These are phyloP conservation scores for Xylaria sp. DNA, from an alignment of 2,329 filamentous ascomycete genomes.

Conservation along the genomic window DNA sequence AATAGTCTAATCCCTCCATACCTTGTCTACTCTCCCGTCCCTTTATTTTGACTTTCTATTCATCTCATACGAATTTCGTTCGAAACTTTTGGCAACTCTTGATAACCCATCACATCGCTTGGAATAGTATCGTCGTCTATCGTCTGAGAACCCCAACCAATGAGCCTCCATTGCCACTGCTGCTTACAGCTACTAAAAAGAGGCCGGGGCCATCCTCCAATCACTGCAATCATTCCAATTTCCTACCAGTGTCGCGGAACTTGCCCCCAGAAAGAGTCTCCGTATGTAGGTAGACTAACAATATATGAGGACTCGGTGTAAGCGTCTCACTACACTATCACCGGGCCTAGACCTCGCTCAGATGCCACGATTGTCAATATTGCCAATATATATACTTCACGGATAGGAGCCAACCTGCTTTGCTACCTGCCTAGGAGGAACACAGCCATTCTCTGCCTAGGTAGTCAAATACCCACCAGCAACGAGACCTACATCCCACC, in stretches of 20 bases:
- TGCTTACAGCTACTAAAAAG: background rate
- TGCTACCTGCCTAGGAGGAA: background rate
- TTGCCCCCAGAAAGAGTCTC: constrained; percentile 24
- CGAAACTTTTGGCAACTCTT: background rate
- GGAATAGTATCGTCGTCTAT: background rate
- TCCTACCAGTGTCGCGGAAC: background rate
- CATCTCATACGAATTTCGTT: background rate
- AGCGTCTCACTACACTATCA: constrained; percentile 16
- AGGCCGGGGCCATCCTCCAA: constrained; percentile 1
- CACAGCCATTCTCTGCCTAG: background rate
- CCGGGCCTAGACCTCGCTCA: background rate
- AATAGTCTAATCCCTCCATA: constrained; percentile 17
- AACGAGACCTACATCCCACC: constrained; percentile 22
- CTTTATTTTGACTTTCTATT: constrained; percentile 17
- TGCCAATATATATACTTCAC: constrained; percentile 17
- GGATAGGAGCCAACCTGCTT: constrained; percentile 18
- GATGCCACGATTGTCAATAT: background rate
- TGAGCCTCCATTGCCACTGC: constrained; percentile 2
- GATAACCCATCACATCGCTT: background rate
- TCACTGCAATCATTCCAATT: constrained; percentile 10
- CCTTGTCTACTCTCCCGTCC: background rate
- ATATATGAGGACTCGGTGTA: constrained; percentile 24
- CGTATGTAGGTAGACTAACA: constrained; percentile 24
- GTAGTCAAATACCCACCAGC: constrained; percentile 1
- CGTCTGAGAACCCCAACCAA: background rate